Evolutionary conservation across 768 basidiomycete species (phyloP).

Genomic region (Boletus subparvulus): DNA sequence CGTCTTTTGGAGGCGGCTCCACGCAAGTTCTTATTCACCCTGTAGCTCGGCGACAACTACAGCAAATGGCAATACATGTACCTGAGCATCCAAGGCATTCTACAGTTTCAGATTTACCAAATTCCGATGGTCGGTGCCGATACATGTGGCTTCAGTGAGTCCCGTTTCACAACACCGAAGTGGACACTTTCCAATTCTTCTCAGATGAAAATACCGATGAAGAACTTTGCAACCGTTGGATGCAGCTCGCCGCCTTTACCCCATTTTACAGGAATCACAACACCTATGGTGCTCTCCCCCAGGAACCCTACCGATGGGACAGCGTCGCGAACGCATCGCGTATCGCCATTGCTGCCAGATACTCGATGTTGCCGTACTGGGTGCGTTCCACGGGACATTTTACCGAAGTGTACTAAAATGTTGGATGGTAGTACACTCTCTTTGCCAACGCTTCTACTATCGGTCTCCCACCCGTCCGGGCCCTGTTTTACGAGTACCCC

Average conservation of each 20-base stretch:
- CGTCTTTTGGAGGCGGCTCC: neutral
- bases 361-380: conserved; percentile 78
- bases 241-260: conserved; percentile 79
- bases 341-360: conserved; percentile 68
- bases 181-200: neutral
- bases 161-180: neutral
- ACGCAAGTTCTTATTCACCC: neutral
- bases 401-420: neutral
- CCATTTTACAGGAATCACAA: conserved; percentile 87
- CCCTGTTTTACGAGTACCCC: conserved; percentile 79
- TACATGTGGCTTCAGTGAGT: conserved; percentile 41
- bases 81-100: conserved; percentile 67
- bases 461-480: conserved; percentile 71
- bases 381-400: conserved; percentile 36
- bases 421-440: conserved; percentile 55
- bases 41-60: conserved; percentile 72
- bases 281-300: conserved; percentile 59
- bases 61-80: conserved; percentile 74
- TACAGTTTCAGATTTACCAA: conserved; percentile 83
- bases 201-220: conserved; percentile 64
- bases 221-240: conserved; percentile 83
- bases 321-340: conserved; percentile 73
- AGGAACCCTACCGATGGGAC: conserved; percentile 82
- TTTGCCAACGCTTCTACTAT: conserved; percentile 64
- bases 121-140: conserved; percentile 85